Conservation (phyloP, 345 rosid genomes). For the Diplotaxis tenuifolia region DNA sequence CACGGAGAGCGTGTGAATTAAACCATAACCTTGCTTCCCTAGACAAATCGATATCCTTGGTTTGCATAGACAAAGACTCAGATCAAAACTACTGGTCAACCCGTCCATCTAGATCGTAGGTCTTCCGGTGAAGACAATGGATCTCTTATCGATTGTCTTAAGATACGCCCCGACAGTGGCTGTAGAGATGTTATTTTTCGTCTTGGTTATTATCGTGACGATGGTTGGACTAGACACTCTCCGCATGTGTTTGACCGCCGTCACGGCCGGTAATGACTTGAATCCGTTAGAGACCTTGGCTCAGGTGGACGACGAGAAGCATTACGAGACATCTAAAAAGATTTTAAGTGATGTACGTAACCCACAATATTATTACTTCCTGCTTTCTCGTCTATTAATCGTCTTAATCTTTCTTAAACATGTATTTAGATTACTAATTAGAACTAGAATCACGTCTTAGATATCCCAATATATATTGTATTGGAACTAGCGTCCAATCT, state of each 20-base stretch:
- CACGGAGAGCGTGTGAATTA: not conserved
- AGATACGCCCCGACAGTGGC: not conserved
- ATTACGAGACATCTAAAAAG: conserved; percentile 52
- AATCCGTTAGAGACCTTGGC: not conserved
- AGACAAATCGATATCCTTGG: not conserved
- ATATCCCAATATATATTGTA: not conserved
- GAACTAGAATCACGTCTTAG: not conserved
- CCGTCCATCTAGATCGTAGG: not conserved
- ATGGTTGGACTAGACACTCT: not conserved
- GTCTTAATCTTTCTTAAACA: not conserved
- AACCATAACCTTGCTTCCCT: not conserved
- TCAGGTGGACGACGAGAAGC: conserved; percentile 52
- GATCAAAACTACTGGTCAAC: not conserved
- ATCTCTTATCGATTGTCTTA: not conserved
- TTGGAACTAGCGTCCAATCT: not conserved
- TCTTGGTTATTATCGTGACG: not conserved
- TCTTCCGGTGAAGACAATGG: not conserved
- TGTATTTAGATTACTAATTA: not conserved
- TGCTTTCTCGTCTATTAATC: conserved; percentile 4
- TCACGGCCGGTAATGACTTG: not conserved
- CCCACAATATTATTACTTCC: not conserved
- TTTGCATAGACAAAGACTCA: not conserved
- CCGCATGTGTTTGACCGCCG: not conserved
- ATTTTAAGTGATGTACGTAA: conserved; percentile 40
- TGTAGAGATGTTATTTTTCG: not conserved